A percentile compares a stretch with the other conserved stretches of the same genome.
Evolutionary conservation across 345 rosid genomes (phyloP).

Genomic region (Schrenkiella parvula): DNA sequence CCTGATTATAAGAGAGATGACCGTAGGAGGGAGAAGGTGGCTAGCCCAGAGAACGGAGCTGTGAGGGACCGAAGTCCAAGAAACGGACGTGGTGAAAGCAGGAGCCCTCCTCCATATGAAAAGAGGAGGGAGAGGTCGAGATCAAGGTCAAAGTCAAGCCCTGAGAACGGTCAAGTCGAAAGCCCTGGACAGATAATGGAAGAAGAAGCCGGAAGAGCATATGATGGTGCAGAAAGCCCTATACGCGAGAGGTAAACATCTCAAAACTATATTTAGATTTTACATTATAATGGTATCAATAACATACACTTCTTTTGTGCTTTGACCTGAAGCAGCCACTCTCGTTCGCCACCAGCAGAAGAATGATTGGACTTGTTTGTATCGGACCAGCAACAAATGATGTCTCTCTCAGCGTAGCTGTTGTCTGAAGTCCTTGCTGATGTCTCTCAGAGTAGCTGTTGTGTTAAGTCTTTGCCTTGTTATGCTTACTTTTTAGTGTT

Average conservation of each 20-base stretch:
- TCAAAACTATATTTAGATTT: neutral
- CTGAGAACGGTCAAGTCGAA: conserved; percentile 49
- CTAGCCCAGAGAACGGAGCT: conserved; percentile 44
- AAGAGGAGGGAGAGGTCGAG: conserved; percentile 43
- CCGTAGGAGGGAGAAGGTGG: neutral
- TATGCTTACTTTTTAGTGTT: neutral
- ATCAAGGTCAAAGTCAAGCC: conserved; percentile 35
- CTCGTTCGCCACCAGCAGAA: conserved; percentile 28
- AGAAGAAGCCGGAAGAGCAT: conserved; percentile 12
- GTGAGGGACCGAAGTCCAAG: conserved; percentile 40
- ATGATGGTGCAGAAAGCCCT: conserved; percentile 30
- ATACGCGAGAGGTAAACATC: conserved; percentile 21
- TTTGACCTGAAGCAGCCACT: conserved; percentile 13
- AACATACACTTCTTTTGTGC: neutral
- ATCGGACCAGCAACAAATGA: neutral
- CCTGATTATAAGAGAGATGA: conserved; percentile 1
- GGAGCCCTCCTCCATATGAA: conserved; percentile 46
- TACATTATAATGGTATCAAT: neutral
- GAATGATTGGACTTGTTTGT: conserved; percentile 11
- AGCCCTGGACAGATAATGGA: conserved; percentile 42
- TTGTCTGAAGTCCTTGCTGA: neutral
- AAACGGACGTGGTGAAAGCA: conserved; percentile 40
- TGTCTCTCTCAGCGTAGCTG: neutral
- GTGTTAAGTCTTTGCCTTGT: neutral
- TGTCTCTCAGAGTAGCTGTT: neutral